Conservation (phyloP, 768 basidiomycete genomes). For the Omphalotus guepiniiformis region DNA sequence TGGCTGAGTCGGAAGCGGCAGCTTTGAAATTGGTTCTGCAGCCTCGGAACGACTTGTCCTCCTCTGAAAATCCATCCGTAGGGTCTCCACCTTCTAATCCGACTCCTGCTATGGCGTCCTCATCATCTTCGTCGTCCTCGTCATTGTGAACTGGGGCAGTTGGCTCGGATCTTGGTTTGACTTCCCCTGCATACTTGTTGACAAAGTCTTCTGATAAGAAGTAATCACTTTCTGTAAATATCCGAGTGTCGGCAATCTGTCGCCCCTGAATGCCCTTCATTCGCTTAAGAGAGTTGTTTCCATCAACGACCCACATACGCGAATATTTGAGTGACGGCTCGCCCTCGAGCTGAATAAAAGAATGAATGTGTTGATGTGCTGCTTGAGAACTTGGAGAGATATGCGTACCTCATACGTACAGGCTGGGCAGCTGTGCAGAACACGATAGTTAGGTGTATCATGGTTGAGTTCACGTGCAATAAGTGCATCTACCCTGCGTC, state of each 20-base stretch:
- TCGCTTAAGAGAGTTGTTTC: constrained; percentile 8
- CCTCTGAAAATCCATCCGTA: constrained; percentile 1
- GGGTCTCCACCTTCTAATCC: constrained; percentile 10
- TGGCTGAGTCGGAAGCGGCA: constrained; percentile 16
- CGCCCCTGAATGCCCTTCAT: constrained; percentile 3
- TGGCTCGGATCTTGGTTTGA: no score
- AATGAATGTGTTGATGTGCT: neutral
- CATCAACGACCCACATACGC: no score
- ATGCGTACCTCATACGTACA: constrained; percentile 14
- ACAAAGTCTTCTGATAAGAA: neutral
- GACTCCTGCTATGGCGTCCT: constrained; percentile 11
- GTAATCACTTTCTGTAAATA: constrained; percentile 10
- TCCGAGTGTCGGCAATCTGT: constrained; percentile 9
- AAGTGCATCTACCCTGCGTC: constrained; percentile 5
- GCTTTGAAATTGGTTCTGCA: constrained; percentile 25
- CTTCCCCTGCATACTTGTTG: constrained; percentile 18
- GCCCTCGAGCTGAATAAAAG: neutral
- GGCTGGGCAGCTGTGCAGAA: constrained; percentile 13
- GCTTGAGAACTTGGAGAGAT: neutral
- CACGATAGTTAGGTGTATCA: constrained; percentile 18
- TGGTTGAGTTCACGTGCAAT: constrained; percentile 9
- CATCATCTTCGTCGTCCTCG: constrained; percentile 7
- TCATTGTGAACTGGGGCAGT: neutral
- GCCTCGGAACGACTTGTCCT: constrained; percentile 2
- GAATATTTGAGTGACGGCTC: constrained; percentile 2